Evolutionary conservation across 176 grass and related monocot genomes (phyloP), one percentile per base, ranked within the genome.

Genomic region (Luzula sylvatica): DNA sequence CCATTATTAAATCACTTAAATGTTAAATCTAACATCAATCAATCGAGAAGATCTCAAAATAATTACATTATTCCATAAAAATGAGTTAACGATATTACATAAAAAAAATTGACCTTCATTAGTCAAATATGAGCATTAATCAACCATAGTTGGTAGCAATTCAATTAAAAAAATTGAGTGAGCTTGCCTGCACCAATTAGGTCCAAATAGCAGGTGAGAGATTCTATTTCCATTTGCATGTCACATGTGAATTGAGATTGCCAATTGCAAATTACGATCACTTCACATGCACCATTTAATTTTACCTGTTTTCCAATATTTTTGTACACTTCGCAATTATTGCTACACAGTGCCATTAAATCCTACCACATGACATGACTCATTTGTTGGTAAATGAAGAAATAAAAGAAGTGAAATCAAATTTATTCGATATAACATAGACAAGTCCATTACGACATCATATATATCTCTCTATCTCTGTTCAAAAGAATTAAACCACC

Each of bases 401-500:
- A 8, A 15, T 3, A n/a, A 63, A 4, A 18, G 0, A 15, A 32
- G 28, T 19, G 3, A 20, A 16, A 46, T n/a, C 15, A 28, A 26
- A 7, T 20, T n/a, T 29, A 20, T 14, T 64, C 14, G 19, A 64
- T 26, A 49, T 27, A 64, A 29, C 46, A 64, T 60, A 42, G 11
- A 19, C 59, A 64, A 64, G 43, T 44, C 43, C 24, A 28, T 47
- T 64, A 48, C 18, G 42, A 64, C 42, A 64, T 30, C 42, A 64
- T 35, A 64, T n/a, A n/a, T 47, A 19, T 63, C 42, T 18, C 58
- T 48, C 16, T 29, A 47, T 48, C 42, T 74, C 76, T 82, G 59
- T 87, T 69, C 78, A 87, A 82, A 78, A 82, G 83, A 87, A 87
- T 78, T 65, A 82, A 51, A 65, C n/a, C 70, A 64, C 39, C 52